These are phyloP conservation scores for Pythium sp. DNA, from an alignment of 352 stramenopile species.

Conservation along the genomic window DNA sequence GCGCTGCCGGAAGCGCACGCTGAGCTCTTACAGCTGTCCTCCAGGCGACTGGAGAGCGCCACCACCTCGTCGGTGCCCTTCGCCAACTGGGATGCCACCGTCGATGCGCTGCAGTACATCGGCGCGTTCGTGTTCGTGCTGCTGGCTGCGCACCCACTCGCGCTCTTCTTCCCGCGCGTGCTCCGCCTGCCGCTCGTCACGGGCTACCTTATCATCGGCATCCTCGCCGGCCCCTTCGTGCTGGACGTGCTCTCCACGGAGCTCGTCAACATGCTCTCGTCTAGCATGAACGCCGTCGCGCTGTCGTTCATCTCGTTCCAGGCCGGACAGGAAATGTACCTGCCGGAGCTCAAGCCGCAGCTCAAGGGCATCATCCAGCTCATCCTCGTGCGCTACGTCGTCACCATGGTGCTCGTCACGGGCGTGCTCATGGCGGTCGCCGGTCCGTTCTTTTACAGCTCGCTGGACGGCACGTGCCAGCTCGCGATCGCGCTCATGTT, in stretches of 20 bases:
- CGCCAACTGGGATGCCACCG: background rate
- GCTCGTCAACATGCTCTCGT: constrained; percentile 47
- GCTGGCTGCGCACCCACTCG: constrained; percentile 42
- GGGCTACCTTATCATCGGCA: constrained; percentile 57
- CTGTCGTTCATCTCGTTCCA: constrained; percentile 79
- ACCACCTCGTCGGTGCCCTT: background rate
- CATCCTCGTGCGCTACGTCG: constrained; percentile 39
- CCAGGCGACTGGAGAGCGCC: background rate
- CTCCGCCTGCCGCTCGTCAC: constrained; percentile 64
- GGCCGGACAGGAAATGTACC: constrained; percentile 68
- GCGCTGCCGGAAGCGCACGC: background rate
- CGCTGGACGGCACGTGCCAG: constrained; percentile 29
- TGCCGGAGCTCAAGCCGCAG: constrained; percentile 57
- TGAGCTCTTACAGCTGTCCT: background rate
- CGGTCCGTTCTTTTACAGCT: constrained; percentile 67
- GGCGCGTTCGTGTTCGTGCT: background rate
- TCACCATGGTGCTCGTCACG: constrained; percentile 55
- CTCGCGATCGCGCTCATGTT: constrained; percentile 72
- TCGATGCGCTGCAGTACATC: background rate
- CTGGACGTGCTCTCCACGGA: constrained; percentile 28
- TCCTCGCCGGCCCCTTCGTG: constrained; percentile 55
- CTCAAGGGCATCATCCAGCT: constrained; percentile 58
- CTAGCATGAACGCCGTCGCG: constrained; percentile 38
- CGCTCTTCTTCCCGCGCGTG: constrained; percentile 42
- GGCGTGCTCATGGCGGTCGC: constrained; percentile 23